phyloP scores from a whole-genome alignment of 108 stramenopile genomes.

The Fragilariopsis cylindrus region DNA sequence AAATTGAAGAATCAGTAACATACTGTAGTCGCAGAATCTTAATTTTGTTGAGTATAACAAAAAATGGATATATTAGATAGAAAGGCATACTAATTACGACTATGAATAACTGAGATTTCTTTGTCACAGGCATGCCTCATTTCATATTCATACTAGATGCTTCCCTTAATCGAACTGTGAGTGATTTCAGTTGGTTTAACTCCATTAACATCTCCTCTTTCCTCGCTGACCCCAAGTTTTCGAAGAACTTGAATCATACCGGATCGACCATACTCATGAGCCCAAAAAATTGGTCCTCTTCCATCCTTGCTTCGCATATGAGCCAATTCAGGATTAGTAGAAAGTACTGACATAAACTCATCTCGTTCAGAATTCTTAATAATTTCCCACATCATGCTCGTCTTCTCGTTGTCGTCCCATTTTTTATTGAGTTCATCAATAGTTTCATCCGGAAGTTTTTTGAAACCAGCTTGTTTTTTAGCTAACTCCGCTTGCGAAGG shows the following conservation, averaged over 20 bases:
- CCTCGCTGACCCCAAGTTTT: conserved; percentile 64
- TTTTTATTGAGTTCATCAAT: conserved; percentile 67
- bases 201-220: conserved; percentile 67
- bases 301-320: conserved; percentile 68
- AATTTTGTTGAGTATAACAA: no score
- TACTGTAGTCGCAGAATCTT: no score
- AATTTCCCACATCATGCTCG: conserved; percentile 71
- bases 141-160: background rate
- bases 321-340: conserved; percentile 50
- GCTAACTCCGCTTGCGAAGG: background rate
- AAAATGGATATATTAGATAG: no score
- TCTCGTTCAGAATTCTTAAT: conserved; percentile 45
- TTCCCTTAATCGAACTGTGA: conserved; percentile 8
- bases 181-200: conserved; percentile 59
- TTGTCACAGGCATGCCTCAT: background rate
- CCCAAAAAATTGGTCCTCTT: conserved; percentile 87
- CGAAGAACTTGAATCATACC: conserved; percentile 67
- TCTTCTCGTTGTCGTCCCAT: conserved; percentile 72
- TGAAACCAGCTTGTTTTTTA: conserved; percentile 4
- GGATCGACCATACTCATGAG: conserved; percentile 70
- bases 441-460: conserved; percentile 38
- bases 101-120: background rate
- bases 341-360: conserved; percentile 44
- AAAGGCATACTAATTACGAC: no score
- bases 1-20: no score